phyloP scores from a whole-genome alignment of 2,329 filamentous ascomycete genomes.

The Emericellopsis atlantica region DNA sequence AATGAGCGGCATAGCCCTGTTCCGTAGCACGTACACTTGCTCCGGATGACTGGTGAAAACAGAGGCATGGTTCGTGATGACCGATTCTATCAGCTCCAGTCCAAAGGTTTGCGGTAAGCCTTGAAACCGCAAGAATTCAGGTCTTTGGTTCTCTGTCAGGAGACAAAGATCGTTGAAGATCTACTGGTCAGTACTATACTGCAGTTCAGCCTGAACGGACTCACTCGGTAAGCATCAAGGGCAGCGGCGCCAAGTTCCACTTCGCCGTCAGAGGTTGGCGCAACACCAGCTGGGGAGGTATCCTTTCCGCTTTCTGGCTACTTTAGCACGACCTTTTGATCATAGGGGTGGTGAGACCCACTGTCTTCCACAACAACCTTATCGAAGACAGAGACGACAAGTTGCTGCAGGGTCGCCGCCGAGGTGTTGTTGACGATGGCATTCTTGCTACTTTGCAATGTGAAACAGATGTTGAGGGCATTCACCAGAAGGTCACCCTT shows the following conservation, averaged over 20 bases:
- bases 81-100: constrained; percentile 82
- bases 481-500: constrained; percentile 71
- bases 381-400: constrained; percentile 87
- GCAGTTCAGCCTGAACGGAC: constrained; percentile 4
- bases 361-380: constrained; percentile 76
- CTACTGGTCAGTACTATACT: constrained; percentile 20
- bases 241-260: constrained; percentile 63
- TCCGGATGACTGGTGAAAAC: constrained; percentile 71
- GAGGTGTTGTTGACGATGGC: constrained; percentile 91
- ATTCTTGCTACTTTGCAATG: constrained; percentile 83
- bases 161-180: constrained; percentile 86
- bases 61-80: constrained; percentile 72
- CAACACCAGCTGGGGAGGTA: constrained; percentile 49
- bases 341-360: constrained; percentile 22
- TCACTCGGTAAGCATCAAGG: constrained; percentile 69
- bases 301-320: constrained; percentile 21
- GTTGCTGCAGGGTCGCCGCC: constrained; percentile 88
- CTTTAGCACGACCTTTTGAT: not conserved
- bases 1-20: constrained; percentile 71
- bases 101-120: constrained; percentile 72
- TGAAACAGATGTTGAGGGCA: constrained; percentile 81
- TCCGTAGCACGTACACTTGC: constrained; percentile 65
- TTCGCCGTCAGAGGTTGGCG: constrained; percentile 50
- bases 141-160: constrained; percentile 70
- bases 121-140: constrained; percentile 70